phyloP scores from a whole-genome alignment of 257 asterid genomes.

The Capsicum pubescens region DNA sequence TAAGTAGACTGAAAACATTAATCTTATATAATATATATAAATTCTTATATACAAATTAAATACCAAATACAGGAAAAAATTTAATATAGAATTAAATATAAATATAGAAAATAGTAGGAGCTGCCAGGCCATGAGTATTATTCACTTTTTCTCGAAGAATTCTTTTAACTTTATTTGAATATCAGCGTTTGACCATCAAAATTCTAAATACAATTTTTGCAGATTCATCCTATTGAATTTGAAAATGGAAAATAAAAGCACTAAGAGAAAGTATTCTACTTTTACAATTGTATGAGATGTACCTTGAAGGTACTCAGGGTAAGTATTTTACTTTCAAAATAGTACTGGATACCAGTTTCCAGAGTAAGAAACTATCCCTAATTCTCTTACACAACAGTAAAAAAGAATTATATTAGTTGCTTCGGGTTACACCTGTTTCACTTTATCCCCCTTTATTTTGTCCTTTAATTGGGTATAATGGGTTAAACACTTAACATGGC shows the following conservation, averaged over 20 bases:
- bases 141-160: no score
- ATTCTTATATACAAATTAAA: background rate
- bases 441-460: background rate
- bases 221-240: background rate
- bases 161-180: no score
- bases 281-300: no score
- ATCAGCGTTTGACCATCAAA: no score
- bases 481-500: background rate
- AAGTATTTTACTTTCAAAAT: background rate
- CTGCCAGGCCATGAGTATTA: no score
- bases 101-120: no score
- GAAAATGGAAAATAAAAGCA: background rate
- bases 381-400: background rate
- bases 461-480: background rate
- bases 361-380: background rate
- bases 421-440: background rate
- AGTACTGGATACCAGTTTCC: conserved; percentile 12
- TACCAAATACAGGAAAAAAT: background rate
- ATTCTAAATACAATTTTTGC: background rate
- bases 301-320: background rate
- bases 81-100: no score
- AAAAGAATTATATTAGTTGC: background rate
- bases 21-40: background rate
- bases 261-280: background rate
- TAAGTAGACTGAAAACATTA: background rate